Evolutionary conservation across 2,329 filamentous ascomycete species (phyloP), one percentile per base, ranked within the genome.

Genomic region (Verticillium zaregamsianum): DNA sequence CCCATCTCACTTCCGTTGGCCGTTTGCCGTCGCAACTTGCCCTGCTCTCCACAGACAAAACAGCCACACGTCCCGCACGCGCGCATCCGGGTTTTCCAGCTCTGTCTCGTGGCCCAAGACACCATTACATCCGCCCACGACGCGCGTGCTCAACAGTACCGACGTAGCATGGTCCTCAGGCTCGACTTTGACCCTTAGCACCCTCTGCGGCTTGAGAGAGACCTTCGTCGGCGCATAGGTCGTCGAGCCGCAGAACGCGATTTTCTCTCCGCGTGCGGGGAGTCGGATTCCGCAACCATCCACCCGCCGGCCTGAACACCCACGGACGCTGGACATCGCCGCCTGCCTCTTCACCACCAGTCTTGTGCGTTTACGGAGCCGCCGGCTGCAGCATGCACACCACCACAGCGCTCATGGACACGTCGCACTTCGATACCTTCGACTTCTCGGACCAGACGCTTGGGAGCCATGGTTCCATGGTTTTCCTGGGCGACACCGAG

Each of bases 361-460:
- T 15, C 14, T 17, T 40, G 37, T 49, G 28, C 23, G 33, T 25
- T 49, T 20, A 49, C 20, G 45, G 20, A 20, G 37, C 45, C 20
- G n/a, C 20, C 45, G 20, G n/a, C 45, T 11, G 8, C 45, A 49
- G 9, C 45, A 49, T 49, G 45, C 45, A 49, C n/a, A 49, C 45
- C 20, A 49, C 45, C 45, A 49, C 45, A 23, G 45, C 45, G 23
- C 45, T 49, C 68, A 78, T 82, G 67, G 79, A 83, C 65, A 67
- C 76, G 37, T 72, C 79, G 17, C 79, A 82, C 58, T 86, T 86
- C 68, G 75, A 76, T 64, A 80, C 84, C 64, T 86, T 85, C 67
- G 73, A 79, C 25, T 86, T 85, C 66, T 69, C 80, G 3, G 86
- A 82, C 67, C 74, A 78, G 66, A 73, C 73, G 55, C 69, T 82